Evolutionary conservation across 2,329 filamentous ascomycete genomes (phyloP).

Genomic region (Fusarium piperis): DNA sequence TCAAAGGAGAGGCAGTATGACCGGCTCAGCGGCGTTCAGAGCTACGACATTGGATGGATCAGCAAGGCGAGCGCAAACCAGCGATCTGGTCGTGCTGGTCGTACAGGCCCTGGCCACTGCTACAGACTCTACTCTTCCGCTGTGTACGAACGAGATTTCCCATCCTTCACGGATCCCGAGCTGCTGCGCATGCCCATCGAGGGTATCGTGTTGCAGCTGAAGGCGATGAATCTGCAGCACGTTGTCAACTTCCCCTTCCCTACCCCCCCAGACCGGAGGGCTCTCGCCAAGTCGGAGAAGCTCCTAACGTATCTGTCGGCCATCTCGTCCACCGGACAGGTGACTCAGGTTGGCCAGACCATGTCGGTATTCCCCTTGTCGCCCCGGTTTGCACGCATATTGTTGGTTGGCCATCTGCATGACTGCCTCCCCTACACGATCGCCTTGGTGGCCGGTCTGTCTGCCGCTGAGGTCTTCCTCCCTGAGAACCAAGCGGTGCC

Average conservation of each 20-base stretch:
- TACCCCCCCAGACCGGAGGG: constrained; percentile 82
- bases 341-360: constrained; percentile 81
- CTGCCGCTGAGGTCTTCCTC: constrained; percentile 88
- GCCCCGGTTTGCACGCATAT: constrained; percentile 89
- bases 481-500: constrained; percentile 81
- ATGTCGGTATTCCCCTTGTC: constrained; percentile 91
- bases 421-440: constrained; percentile 87
- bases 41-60: constrained; percentile 95
- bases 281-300: constrained; percentile 84
- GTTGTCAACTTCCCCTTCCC: constrained; percentile 97
- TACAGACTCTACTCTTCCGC: constrained; percentile 95
- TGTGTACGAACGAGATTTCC: constrained; percentile 89
- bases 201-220: constrained; percentile 90
- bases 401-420: constrained; percentile 87
- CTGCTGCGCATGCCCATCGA: constrained; percentile 92
- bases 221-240: constrained; percentile 90
- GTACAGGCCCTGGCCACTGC: constrained; percentile 95
- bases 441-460: constrained; percentile 86
- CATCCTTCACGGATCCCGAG: constrained; percentile 87
- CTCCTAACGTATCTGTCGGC: constrained; percentile 88
- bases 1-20: constrained; percentile 94
- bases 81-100: constrained; percentile 89
- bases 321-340: constrained; percentile 74
- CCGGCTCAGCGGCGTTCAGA: constrained; percentile 88
- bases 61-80: constrained; percentile 97